Conservation (phyloP, 345 rosid genomes). For the Salix udensis region DNA sequence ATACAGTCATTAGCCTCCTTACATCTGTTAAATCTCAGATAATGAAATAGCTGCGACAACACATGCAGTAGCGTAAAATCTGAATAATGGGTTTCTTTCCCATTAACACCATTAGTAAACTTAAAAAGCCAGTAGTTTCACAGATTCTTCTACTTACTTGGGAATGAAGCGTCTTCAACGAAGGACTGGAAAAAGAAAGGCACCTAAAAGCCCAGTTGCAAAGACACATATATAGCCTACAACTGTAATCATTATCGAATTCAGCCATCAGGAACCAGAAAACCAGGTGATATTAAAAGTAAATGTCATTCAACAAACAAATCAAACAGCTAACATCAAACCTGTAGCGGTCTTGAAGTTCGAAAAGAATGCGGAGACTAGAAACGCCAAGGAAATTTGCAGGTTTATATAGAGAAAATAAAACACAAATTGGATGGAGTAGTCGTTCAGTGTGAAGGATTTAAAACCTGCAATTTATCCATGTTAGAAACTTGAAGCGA, state of each 20-base stretch:
- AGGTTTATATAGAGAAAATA: slow-evolving; percentile 72
- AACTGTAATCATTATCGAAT: slow-evolving; percentile 40
- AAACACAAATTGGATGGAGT: slow-evolving; percentile 62
- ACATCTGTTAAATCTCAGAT: background rate
- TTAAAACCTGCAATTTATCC: slow-evolving; percentile 58
- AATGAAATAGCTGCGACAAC: background rate
- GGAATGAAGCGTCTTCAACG: slow-evolving; percentile 59
- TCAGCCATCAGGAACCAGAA: slow-evolving; percentile 11
- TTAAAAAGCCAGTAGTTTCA: background rate
- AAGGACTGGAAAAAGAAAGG: slow-evolving; percentile 65
- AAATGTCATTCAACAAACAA: background rate
- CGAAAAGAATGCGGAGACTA: slow-evolving; percentile 64
- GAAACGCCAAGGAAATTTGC: slow-evolving; percentile 76
- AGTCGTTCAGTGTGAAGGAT: slow-evolving; percentile 69
- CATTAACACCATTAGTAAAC: background rate
- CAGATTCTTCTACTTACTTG: slow-evolving; percentile 51
- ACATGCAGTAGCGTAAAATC: slow-evolving; percentile 1
- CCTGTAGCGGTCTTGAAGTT: slow-evolving; percentile 87
- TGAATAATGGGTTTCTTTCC: background rate
- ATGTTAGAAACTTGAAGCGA: slow-evolving; percentile 17
- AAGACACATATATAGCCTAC: slow-evolving; percentile 59
- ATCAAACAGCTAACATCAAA: slow-evolving; percentile 22
- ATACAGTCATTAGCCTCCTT: background rate
- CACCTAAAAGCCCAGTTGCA: slow-evolving; percentile 81
- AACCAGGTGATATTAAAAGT: slow-evolving; percentile 2